phyloP scores from a whole-genome alignment of 2,329 filamentous ascomycete species.

The Pseudocercospora ulei region DNA sequence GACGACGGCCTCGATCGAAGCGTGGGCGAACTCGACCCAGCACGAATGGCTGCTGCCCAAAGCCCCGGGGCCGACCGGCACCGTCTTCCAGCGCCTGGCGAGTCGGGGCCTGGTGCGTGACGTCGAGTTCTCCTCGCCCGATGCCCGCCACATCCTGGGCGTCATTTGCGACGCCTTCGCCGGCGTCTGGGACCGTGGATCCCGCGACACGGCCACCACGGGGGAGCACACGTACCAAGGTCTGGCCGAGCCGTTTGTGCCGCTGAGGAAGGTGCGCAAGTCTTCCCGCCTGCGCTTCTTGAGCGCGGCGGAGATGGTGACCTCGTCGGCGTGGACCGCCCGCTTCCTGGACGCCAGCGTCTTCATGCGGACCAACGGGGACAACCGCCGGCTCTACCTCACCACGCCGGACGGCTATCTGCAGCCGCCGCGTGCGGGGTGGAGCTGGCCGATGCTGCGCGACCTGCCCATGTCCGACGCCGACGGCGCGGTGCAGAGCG shows the following conservation, averaged over 20 bases:
- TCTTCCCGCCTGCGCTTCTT: constrained; percentile 63
- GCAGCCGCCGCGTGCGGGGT: constrained; percentile 52
- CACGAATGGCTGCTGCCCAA: constrained; percentile 56
- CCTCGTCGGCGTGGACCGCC: constrained; percentile 60
- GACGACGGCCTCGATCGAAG: constrained; percentile 42
- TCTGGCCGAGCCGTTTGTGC: constrained; percentile 60
- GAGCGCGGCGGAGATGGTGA: constrained; percentile 61
- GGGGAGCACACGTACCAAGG: constrained; percentile 43
- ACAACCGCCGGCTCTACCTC: constrained; percentile 59
- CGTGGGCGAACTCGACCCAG: constrained; percentile 39
- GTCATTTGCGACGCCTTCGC: constrained; percentile 56
- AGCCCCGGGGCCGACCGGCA: constrained; percentile 54
- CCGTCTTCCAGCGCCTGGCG: constrained; percentile 59
- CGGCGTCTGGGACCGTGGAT: constrained; percentile 33
- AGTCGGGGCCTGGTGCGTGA: constrained; percentile 63
- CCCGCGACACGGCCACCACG: neutral
- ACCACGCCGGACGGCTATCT: constrained; percentile 67
- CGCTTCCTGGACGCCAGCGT: constrained; percentile 60
- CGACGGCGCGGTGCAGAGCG: constrained; percentile 50
- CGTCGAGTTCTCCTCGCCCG: constrained; percentile 52
- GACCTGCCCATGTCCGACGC: constrained; percentile 45
- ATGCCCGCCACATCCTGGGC: constrained; percentile 57
- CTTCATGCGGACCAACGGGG: constrained; percentile 58
- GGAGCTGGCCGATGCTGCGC: constrained; percentile 62
- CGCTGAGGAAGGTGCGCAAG: constrained; percentile 64